phyloP scores from a whole-genome alignment of 2,329 filamentous ascomycete species.

The Trichoderma sp. region DNA sequence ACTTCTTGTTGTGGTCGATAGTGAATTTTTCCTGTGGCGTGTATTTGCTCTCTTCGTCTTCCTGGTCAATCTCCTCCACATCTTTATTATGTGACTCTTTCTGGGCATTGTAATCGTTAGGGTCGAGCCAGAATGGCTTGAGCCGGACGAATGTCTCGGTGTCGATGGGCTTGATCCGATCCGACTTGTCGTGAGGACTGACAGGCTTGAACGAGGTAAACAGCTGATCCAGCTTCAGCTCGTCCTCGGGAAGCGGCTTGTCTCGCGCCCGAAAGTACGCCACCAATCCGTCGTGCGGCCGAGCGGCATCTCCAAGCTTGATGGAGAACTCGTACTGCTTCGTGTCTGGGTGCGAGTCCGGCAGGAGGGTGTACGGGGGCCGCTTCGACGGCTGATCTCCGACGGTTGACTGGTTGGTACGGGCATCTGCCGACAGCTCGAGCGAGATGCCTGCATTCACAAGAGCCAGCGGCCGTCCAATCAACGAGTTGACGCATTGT shows the following conservation, averaged over 20 bases:
- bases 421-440: constrained; percentile 38
- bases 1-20: neutral
- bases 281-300: constrained; percentile 44
- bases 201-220: constrained; percentile 35
- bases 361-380: neutral
- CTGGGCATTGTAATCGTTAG: neutral
- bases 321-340: constrained; percentile 37
- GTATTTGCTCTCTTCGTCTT: constrained; percentile 12
- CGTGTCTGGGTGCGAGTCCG: neutral
- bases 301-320: constrained; percentile 42
- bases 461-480: constrained; percentile 48
- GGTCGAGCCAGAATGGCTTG: constrained; percentile 33
- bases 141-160: constrained; percentile 35
- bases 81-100: neutral
- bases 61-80: neutral
- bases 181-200: constrained; percentile 17
- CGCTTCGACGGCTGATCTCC: too few species aligned
- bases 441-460: constrained; percentile 45
- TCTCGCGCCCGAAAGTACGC: constrained; percentile 42
- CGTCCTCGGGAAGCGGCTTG: neutral
- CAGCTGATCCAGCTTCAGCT: constrained; percentile 34
- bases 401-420: constrained; percentile 28
- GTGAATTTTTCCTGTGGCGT: neutral
- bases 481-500: constrained; percentile 40
- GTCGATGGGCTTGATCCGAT: neutral